Conservation (phyloP, 148 eudicot species). For the Persicaria maculosa region DNA sequence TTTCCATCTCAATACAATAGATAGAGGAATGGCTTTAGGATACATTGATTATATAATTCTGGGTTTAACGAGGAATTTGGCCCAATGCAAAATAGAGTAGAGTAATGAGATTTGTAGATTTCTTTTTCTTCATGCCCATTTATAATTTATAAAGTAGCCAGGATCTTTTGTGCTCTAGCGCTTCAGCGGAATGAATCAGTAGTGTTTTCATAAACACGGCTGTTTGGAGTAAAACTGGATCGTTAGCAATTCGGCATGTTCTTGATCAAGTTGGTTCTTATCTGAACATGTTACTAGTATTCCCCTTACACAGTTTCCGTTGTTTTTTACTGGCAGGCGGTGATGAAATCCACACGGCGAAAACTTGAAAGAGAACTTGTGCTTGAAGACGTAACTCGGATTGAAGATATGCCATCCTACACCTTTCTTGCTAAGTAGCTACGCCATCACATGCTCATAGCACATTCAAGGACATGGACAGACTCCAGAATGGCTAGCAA, state of each 20-base stretch:
- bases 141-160: background rate
- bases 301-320: conserved; percentile 6
- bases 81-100: background rate
- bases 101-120: background rate
- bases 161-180: background rate
- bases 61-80: background rate
- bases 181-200: background rate
- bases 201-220: background rate
- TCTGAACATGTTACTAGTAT: background rate
- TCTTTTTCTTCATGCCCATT: background rate
- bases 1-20: background rate
- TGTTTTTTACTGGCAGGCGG: conserved; percentile 37
- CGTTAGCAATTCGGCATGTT: background rate
- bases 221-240: background rate
- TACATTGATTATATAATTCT: background rate
- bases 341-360: conserved; percentile 94
- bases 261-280: background rate
- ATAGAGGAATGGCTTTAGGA: background rate
- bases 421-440: conserved; percentile 51
- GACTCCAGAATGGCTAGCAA: background rate
- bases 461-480: background rate
- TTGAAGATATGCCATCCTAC: conserved; percentile 86
- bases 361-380: conserved; percentile 85
- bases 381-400: conserved; percentile 57
- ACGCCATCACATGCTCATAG: background rate